phyloP scores from a whole-genome alignment of 768 basidiomycete genomes.

The Xerocomus potaroensis region DNA sequence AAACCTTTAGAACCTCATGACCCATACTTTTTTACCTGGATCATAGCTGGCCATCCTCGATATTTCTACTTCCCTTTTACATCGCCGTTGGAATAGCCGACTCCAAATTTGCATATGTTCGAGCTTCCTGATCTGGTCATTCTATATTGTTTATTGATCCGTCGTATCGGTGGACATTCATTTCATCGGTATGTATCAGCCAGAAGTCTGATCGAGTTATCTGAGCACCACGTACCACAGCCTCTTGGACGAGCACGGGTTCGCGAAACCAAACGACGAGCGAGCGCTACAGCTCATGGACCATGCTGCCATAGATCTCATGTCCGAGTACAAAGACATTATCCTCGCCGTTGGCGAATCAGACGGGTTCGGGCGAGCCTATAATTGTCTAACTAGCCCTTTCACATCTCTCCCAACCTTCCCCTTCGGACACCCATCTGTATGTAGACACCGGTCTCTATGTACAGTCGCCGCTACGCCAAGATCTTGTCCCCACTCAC shows the following conservation, averaged over 20 bases:
- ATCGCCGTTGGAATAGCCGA: too few species aligned
- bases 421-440: constrained; percentile 70
- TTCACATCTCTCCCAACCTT: constrained; percentile 53
- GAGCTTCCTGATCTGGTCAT: constrained; percentile 86
- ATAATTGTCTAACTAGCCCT: not conserved
- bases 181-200: constrained; percentile 73
- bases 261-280: constrained; percentile 88
- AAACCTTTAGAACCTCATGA: too few species aligned
- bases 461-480: constrained; percentile 79
- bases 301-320: constrained; percentile 72
- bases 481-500: constrained; percentile 84
- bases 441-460: too few species aligned
- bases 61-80: too few species aligned
- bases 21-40: too few species aligned
- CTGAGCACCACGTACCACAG: constrained; percentile 38
- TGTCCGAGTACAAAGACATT: constrained; percentile 82
- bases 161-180: constrained; percentile 87
- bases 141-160: constrained; percentile 77
- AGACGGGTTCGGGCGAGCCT: constrained; percentile 84
- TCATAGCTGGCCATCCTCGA: too few species aligned
- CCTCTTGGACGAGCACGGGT: constrained; percentile 79
- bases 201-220: not conserved
- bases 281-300: constrained; percentile 91
- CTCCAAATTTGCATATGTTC: constrained; percentile 91
- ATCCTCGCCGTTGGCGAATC: constrained; percentile 92